A percentile compares a stretch with the other conserved stretches of the same genome.
These are phyloP conservation scores for Pythium graminicola DNA, from an alignment of 352 stramenopile species.

Conservation along the genomic window DNA sequence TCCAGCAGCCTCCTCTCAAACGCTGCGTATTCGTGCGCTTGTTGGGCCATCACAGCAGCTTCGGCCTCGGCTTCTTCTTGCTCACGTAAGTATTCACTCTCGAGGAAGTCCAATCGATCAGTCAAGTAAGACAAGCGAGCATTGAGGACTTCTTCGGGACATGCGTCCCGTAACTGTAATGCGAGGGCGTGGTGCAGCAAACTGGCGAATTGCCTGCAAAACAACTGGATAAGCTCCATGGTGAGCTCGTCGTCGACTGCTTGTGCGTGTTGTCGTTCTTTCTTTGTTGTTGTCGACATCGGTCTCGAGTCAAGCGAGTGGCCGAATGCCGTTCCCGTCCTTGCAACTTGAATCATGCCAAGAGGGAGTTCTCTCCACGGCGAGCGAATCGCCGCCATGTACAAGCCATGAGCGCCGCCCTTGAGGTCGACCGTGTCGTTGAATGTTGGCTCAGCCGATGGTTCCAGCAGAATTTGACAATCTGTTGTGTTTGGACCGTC, in stretches of 20 bases:
- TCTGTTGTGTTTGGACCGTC: too few species aligned
- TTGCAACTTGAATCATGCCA: constrained; percentile 62
- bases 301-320: neutral
- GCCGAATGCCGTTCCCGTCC: constrained; percentile 12
- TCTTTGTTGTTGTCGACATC: constrained; percentile 19
- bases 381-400: constrained; percentile 50
- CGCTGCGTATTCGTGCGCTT: constrained; percentile 3
- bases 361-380: constrained; percentile 41
- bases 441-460: constrained; percentile 43
- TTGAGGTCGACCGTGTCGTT: constrained; percentile 69
- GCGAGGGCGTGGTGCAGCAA: constrained; percentile 49
- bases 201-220: constrained; percentile 47
- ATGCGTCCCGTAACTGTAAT: constrained; percentile 43
- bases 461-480: constrained; percentile 35
- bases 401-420: constrained; percentile 47
- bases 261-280: constrained; percentile 38
- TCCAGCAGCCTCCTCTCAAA: constrained; percentile 35
- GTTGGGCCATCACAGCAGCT: constrained; percentile 17
- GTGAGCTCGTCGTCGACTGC: constrained; percentile 42
- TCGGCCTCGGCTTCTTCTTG: constrained; percentile 28
- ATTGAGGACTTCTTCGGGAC: constrained; percentile 42
- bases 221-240: constrained; percentile 49
- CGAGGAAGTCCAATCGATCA: constrained; percentile 35
- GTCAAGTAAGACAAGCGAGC: constrained; percentile 38
- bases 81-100: constrained; percentile 29